Conservation (phyloP, 495 filamentous ascomycete species). For the Entonaema liquescens region DNA sequence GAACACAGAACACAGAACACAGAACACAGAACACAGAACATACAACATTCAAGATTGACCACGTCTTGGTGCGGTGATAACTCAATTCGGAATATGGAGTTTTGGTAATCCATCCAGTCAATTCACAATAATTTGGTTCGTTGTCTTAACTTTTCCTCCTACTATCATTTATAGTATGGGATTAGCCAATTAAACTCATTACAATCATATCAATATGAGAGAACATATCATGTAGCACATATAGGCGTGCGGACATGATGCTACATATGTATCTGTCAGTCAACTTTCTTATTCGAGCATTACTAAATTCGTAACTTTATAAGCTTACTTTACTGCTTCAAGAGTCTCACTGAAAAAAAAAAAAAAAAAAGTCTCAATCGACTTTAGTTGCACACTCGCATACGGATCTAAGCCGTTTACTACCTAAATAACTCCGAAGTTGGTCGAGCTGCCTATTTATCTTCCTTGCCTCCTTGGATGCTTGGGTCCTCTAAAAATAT, state of each 20-base stretch:
- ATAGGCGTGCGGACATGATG: too few species aligned
- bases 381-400: background rate
- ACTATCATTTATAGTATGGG: too few species aligned
- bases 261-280: background rate
- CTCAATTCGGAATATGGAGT: background rate
- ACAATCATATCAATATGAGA: too few species aligned
- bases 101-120: background rate
- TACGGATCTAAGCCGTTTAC: background rate
- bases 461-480: slow-evolving; percentile 8
- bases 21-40: too few species aligned
- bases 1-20: too few species aligned
- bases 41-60: too few species aligned
- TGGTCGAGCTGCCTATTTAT: slow-evolving; percentile 10
- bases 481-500: slow-evolving; percentile 16
- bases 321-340: background rate
- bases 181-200: too few species aligned
- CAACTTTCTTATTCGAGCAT: background rate
- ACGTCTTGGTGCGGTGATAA: background rate
- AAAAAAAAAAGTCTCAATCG: background rate
- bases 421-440: slow-evolving; percentile 3
- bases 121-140: background rate
- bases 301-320: background rate
- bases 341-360: too few species aligned
- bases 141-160: background rate
- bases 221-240: too few species aligned